Base-by-base conservation (phyloP, 2,329 filamentous ascomycete species). In the Ustulina deusta region DNA sequence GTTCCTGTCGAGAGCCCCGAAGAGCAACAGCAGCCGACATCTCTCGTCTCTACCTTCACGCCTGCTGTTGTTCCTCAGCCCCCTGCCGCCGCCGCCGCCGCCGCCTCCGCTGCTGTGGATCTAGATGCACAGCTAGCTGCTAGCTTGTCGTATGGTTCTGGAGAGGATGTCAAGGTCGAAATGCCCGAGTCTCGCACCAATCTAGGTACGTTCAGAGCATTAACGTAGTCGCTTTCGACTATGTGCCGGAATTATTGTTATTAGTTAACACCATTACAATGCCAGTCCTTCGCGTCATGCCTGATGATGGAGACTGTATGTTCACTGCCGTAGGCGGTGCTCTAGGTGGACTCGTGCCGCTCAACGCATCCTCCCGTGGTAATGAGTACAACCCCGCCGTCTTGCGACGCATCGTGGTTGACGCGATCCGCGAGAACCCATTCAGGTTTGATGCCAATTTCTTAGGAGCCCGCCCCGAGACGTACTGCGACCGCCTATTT, bases 291-390 rank as follows among this genome's bases (percentile, higher is more conserved):
- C 91, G 95, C 15, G 93, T 98, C 58, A 97, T 98, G 95, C 93
- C 94, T 4, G 95, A 97, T 76, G 95, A 98, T 79, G 97, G 97
- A 80, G 93, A 90, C 66, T 98, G 95, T 81, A 89, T 98, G 75
- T 98, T 97, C 80, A 92, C 94, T 32, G 94, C 95, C 0, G 90
- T 98, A 54, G 92, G 93, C 17, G 91, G 90, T 61, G 92, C 92
- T 2, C 85, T 97, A n/a, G 87, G 93, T 56, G 86, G 82, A 29
- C 79, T 82, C 22, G 44, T 55, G 17, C 64, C 64, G 5, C 20
- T 25, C 20, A 64, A 58, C 56, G 58, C 38, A 17, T 29, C 67
- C 11, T 44, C 36, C 38, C 32, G 7, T 34, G 40, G 51, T 7
- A 32, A 42, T 29, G 58, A 59, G 29, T 69, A 65, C 44, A 70